Evolutionary conservation across 495 filamentous ascomycete genomes (phyloP).

Genomic region (Podospora tetraspora): DNA sequence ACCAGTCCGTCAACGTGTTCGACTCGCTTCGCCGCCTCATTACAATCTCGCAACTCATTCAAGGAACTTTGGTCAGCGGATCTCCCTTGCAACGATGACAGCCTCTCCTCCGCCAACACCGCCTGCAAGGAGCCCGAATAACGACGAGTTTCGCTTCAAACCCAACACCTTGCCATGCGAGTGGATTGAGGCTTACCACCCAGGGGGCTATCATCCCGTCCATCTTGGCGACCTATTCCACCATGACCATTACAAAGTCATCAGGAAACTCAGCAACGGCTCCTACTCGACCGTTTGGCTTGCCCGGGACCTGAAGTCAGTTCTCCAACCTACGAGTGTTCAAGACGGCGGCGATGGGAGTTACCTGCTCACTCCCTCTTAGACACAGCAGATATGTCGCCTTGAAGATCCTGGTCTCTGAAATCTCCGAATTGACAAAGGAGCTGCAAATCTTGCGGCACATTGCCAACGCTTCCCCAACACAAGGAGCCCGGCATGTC

Average conservation of each 20-base stretch:
- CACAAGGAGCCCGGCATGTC: background rate
- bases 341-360: background rate
- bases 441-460: slow-evolving; percentile 10
- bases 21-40: too few species aligned
- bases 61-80: background rate
- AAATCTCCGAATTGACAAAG: background rate
- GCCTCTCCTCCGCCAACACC: background rate
- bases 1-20: too few species aligned
- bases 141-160: background rate
- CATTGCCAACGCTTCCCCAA: background rate
- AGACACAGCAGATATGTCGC: slow-evolving; percentile 9
- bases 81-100: background rate
- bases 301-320: slow-evolving; percentile 9
- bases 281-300: slow-evolving; percentile 14
- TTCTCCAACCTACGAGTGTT: background rate
- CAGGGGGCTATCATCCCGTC: slow-evolving; percentile 12
- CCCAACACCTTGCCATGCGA: background rate
- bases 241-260: slow-evolving; percentile 2
- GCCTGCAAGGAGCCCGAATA: background rate
- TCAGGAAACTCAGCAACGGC: slow-evolving; percentile 6
- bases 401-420: slow-evolving; percentile 10
- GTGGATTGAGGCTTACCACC: background rate
- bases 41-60: background rate
- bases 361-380: background rate
- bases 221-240: slow-evolving; percentile 10